Base-by-base conservation (phyloP, 2,329 filamentous ascomycete species). In the Stachybotrys echinatus region DNA sequence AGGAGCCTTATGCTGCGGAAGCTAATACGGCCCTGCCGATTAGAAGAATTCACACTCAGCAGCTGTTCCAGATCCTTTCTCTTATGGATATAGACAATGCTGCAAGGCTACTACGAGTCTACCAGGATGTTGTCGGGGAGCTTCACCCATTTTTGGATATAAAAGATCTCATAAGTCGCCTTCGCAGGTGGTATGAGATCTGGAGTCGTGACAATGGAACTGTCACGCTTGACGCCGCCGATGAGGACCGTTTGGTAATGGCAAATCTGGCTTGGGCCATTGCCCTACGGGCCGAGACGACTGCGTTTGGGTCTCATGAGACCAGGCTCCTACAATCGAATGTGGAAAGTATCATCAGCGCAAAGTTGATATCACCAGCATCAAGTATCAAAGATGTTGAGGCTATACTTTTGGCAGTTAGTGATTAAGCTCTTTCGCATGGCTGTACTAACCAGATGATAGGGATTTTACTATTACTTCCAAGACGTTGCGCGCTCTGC, bases 401-500 rank as follows among this genome's bases (percentile, higher is more conserved):
- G 23, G 44, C 48, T 17, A 42, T 46, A 3, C 44, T 47, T 14
- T 20, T 52, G 10, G 48, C 40, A 37, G 47, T 52, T 39, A 34
- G 47, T 14, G 8, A 12, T 10, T 19, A 19, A 17, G 6, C n/a
- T 20, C n/a, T 19, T 20, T n/a, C 19, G 27, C 19, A 12, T 34
- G 17, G 14, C 2, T 40, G 10, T 20, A 14, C 6, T 37, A 6
- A 48, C 18, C 10, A 42, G 21, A 7, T 12, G 20, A 43, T 20
- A 53, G 54, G 54, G 53, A n/a, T 42, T 47, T 7, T 62, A 62
- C 12, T 51, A 60, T 23, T 62, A 57, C 43, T 63, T 63, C 27
- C 50, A 58, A 8, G 61, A 59, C 1, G 52, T 53, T 44, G 52
- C 53, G 0, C 58, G 56, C 1, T 57, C 52, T 17, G 60, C 61